These are phyloP conservation scores for Teunomyces atbi DNA, from an alignment of 805 yeast species.

Conservation along the genomic window DNA sequence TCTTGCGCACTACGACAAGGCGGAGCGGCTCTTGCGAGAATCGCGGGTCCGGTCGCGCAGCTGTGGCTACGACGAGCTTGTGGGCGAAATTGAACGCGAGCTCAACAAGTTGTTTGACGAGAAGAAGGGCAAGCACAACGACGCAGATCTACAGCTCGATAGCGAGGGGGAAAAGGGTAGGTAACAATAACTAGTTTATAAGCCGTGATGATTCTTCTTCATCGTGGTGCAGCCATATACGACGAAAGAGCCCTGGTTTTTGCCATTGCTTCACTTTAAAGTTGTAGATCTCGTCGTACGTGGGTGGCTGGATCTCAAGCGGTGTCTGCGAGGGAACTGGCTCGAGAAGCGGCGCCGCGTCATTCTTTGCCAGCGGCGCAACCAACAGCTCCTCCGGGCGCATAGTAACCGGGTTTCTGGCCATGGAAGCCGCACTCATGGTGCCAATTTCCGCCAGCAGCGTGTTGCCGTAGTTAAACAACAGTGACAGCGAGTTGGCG, in stretches of 20 bases:
- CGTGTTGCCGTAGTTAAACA: constrained; percentile 3
- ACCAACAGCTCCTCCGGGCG: background rate
- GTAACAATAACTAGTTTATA: background rate
- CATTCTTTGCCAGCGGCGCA: background rate
- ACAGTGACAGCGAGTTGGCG: constrained; percentile 4
- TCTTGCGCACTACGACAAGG: constrained; percentile 50
- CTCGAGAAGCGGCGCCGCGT: background rate
- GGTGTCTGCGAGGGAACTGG: constrained; percentile 13
- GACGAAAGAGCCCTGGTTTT: constrained; percentile 8
- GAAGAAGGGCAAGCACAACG: constrained; percentile 15
- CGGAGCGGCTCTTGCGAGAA: constrained; percentile 62
- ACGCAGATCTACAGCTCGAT: constrained; percentile 23
- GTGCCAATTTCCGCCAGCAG: constrained; percentile 1
- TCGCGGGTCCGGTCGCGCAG: constrained; percentile 69
- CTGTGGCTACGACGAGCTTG: constrained; percentile 60
- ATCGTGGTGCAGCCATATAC: background rate
- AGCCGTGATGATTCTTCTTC: constrained; percentile 4
- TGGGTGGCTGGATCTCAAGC: constrained; percentile 37
- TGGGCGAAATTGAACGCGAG: constrained; percentile 65
- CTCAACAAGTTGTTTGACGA: constrained; percentile 50
- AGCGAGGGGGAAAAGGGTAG: constrained; percentile 19
- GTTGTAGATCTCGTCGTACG: constrained; percentile 24
- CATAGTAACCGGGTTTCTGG: background rate
- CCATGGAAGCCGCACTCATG: background rate
- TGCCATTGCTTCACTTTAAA: constrained; percentile 21